Evolutionary conservation across 495 filamentous ascomycete genomes (phyloP), one percentile per base, ranked within the genome.

Genomic region (Staphylotrichum longicolle): DNA sequence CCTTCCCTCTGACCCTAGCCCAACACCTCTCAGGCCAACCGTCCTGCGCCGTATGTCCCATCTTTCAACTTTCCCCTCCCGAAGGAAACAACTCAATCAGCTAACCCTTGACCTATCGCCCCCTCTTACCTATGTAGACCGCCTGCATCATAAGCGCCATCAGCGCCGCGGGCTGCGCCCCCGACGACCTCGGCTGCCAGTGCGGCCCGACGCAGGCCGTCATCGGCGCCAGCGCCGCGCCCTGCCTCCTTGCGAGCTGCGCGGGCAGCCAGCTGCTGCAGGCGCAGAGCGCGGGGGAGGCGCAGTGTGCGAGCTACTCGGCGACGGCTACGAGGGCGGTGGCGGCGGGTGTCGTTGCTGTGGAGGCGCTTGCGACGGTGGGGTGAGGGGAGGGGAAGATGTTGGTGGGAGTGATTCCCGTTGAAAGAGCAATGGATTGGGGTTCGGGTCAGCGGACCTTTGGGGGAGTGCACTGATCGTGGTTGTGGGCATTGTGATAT

Each of bases 1-100:
- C 61, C 32, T 61, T 62, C 59, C 58, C 63, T 41, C 40, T 58
- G 20, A 64, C 61, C 33, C 14, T 70, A 32, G 70, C 70, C 40
- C 73, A 77, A 40, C 62, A 74, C 63, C 46, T 75, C 40, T 34
- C 57, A 5, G 73, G 69, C 52, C 68, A 72, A 50, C 75, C 75
- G 0, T 54, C 50, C n/a, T 77, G 75, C 59, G 73, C 75, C 35
- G 73, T 75, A 70, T 66, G n/a, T 39, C 46, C 15, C 49, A 12
- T 37, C 35, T 41, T 37, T 11, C 45, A 30, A 20, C 47, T 34
- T 27, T 27, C 20, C 27, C 32, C 14, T 9, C 4, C 14, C 35
- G 4, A 52, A 58, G 7, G 15, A 32, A 44, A 7, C 37, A 27
- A 27, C 10, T 37, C n/a, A 27, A 14, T 15, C 12, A 30, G 20